Evolutionary conservation across 768 basidiomycete species (phyloP).

Genomic region (Cystofilobasidium bisporidii): DNA sequence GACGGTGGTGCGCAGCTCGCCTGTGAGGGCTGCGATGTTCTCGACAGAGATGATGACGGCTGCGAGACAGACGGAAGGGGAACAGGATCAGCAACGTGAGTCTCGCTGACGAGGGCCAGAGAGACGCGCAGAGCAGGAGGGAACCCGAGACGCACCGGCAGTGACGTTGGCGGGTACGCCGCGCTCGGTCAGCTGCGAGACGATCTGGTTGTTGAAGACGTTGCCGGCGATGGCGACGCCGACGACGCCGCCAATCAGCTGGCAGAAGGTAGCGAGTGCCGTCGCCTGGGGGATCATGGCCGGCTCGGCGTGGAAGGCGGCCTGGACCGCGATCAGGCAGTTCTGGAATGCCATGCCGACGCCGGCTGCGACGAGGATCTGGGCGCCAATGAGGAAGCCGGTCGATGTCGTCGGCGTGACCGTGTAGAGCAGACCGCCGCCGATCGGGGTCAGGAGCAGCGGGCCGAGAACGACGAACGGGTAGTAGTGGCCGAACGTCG

Average conservation of each 20-base stretch:
- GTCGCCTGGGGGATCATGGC: conserved; percentile 41
- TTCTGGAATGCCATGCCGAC: conserved; percentile 37
- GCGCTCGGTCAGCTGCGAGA: conserved; percentile 34
- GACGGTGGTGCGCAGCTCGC: conserved; percentile 18
- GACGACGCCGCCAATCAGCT: conserved; percentile 35
- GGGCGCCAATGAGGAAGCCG: conserved; percentile 40
- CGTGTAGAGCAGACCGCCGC: conserved; percentile 42
- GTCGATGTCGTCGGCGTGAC: conserved; percentile 33
- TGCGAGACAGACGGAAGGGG: conserved; percentile 15
- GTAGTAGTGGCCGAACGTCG: conserved; percentile 39
- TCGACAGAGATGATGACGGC: conserved; percentile 17
- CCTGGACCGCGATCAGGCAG: no score
- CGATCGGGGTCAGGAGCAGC: conserved; percentile 36
- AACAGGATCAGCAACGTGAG: no score
- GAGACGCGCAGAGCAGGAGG: conserved; percentile 25
- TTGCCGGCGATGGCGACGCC: conserved; percentile 39
- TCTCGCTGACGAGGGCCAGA: no score
- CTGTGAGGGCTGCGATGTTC: conserved; percentile 13
- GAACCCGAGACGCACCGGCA: conserved; percentile 31
- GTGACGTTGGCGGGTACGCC: conserved; percentile 27
- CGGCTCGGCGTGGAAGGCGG: conserved; percentile 28
- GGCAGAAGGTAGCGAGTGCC: conserved; percentile 38
- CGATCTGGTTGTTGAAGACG: conserved; percentile 40
- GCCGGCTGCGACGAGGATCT: conserved; percentile 42
- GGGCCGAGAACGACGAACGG: conserved; percentile 38